Conservation (phyloP, 1,284 basidiomycete species). For the Apiotrichum gracile region DNA sequence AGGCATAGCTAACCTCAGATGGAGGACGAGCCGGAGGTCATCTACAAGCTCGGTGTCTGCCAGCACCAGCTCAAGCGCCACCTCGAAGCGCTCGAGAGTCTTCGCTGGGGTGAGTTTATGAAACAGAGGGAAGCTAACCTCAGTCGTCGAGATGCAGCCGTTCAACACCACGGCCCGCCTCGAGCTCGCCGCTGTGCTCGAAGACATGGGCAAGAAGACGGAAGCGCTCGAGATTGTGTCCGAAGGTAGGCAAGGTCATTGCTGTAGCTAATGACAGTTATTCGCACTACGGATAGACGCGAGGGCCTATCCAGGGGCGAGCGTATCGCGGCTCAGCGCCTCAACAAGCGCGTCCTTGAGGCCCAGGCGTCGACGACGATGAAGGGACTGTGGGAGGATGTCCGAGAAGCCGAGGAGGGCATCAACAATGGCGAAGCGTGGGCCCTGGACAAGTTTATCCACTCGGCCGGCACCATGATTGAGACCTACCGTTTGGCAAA, state of each 20-base stretch:
- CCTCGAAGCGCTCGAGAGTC: constrained; percentile 71
- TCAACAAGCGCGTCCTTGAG: constrained; percentile 36
- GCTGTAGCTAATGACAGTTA: constrained; percentile 7
- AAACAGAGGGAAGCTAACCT: background rate
- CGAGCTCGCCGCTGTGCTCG: constrained; percentile 83
- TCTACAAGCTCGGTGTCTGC: constrained; percentile 60
- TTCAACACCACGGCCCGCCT: constrained; percentile 74
- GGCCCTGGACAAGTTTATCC: constrained; percentile 59
- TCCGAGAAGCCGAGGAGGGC: constrained; percentile 42
- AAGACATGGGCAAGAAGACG: constrained; percentile 65
- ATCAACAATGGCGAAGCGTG: constrained; percentile 42
- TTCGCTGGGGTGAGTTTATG: constrained; percentile 61
- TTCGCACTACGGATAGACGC: constrained; percentile 18
- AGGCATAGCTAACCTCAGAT: background rate
- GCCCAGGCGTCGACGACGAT: constrained; percentile 41
- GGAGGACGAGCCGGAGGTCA: constrained; percentile 22
- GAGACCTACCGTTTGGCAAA: constrained; percentile 83
- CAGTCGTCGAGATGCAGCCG: constrained; percentile 68
- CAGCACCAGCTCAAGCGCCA: constrained; percentile 66
- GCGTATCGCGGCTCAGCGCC: constrained; percentile 13
- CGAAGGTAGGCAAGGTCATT: constrained; percentile 55
- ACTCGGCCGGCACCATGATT: constrained; percentile 75
- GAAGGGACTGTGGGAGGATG: constrained; percentile 40
- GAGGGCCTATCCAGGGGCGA: constrained; percentile 23
- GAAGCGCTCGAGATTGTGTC: constrained; percentile 81